Conservation (phyloP, 2,329 filamentous ascomycete genomes). For the Alternaria novae-zelandiae region DNA sequence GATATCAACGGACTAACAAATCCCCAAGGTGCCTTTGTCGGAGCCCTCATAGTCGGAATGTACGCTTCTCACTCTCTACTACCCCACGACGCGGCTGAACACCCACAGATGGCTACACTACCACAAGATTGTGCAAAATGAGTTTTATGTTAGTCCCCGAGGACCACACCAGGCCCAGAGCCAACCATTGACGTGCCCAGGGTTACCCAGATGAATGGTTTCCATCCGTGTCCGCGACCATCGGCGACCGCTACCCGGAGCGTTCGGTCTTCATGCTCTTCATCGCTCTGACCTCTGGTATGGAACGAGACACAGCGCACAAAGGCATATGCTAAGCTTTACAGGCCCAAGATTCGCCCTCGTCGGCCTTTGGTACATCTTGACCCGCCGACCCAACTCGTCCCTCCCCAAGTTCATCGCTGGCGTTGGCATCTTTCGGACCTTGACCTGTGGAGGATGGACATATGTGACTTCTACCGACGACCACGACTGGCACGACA, state of each 20-base stretch:
- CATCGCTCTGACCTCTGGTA: conserved; percentile 92
- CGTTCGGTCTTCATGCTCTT: conserved; percentile 97
- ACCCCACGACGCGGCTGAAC: conserved; percentile 28
- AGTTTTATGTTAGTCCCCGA: conserved; percentile 70
- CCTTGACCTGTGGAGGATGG: conserved; percentile 95
- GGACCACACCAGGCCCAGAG: not conserved
- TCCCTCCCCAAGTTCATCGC: conserved; percentile 82
- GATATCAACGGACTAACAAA: conserved; percentile 16
- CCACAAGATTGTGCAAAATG: conserved; percentile 96
- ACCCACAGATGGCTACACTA: conserved; percentile 76
- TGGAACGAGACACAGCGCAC: not conserved
- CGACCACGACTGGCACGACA: conserved; percentile 98
- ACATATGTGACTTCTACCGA: conserved; percentile 98
- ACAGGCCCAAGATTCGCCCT: conserved; percentile 89
- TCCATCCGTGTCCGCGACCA: conserved; percentile 93
- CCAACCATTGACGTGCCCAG: conserved; percentile 32
- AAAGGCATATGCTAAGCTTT: conserved; percentile 13
- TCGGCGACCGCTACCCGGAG: conserved; percentile 96
- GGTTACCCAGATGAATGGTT: conserved; percentile 86
- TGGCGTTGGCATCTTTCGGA: conserved; percentile 81
- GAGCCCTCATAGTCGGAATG: conserved; percentile 79
- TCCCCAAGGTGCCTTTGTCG: conserved; percentile 76
- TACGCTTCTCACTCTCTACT: conserved; percentile 25
- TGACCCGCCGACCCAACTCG: conserved; percentile 78
- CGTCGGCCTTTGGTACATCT: conserved; percentile 88